Evolutionary conservation across 495 filamentous ascomycete species (phyloP).

Genomic region (Apiosordaria backusii): DNA sequence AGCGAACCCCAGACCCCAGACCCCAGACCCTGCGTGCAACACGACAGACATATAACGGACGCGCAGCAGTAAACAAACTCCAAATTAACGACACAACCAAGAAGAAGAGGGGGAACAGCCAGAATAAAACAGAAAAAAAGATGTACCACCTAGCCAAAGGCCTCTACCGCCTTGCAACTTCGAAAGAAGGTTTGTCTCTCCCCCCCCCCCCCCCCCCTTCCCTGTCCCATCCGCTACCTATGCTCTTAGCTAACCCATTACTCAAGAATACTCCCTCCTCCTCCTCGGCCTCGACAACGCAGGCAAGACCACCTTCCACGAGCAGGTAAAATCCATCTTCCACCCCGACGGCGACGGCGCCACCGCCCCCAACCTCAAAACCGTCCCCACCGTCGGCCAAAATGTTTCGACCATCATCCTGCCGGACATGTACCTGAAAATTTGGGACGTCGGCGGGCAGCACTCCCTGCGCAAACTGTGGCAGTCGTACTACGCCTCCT

Average conservation of each 20-base stretch:
- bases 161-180: constrained; percentile 88
- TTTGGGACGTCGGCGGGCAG: constrained; percentile 98
- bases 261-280: constrained; percentile 89
- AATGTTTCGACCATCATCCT: constrained; percentile 88
- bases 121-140: constrained; percentile 37
- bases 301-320: constrained; percentile 96
- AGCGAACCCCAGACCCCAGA: background rate
- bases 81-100: background rate
- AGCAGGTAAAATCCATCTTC: constrained; percentile 88
- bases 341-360: constrained; percentile 60
- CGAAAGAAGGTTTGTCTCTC: constrained; percentile 71
- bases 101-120: no score
- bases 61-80: background rate
- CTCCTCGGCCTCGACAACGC: constrained; percentile 97
- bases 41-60: background rate
- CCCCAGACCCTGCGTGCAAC: background rate
- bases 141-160: constrained; percentile 97
- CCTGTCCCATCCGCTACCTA: background rate
- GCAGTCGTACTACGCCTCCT: constrained; percentile 91
- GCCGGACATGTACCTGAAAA: constrained; percentile 90
- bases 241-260: constrained; percentile 6
- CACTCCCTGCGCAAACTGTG: constrained; percentile 83
- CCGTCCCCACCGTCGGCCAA: constrained; percentile 95
- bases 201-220: background rate
- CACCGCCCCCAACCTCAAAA: constrained; percentile 59